Base-by-base conservation (phyloP, 305 asterid species). In the Caryopteris hybrid region DNA sequence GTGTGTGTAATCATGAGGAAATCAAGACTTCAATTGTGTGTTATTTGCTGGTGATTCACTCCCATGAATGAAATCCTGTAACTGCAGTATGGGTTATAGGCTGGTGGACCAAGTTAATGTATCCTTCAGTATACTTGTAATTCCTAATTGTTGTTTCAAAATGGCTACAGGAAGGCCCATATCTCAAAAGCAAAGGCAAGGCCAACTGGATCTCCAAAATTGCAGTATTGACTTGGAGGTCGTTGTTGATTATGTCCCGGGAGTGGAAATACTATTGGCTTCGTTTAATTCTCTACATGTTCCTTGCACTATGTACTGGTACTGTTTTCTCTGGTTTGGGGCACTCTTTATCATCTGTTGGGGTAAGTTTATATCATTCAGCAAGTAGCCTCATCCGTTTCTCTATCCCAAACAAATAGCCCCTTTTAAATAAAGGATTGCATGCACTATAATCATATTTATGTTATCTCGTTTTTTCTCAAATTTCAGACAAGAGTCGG, bases 231-330 rank as follows among this genome's bases (percentile, higher is more conserved):
- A 91, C 98, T 17, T 95, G 98, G 99, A 85, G 98, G 77, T 95
- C 99, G 12, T 73, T 91, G 78, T 73, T 91, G 84, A 86, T 95
- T 64, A 95, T 95, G 99, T 91, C 96, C n/a, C 88, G 99, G 80
- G 98, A 91, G 80, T 95, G 96, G 98, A 89, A 92, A 62, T 95
- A 88, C 74, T 95, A 95, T 71, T 95, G 99, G 99, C 95, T 95
- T 66, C 88, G 99, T 70, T 80, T 95, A 74, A 80, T 89, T 72
- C 80, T 91, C 22, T 85, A 84, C 82, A 82, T 85, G 89, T 85
- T 88, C 81, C 78, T 95, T 76, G 78, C 95, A 1, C 81, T 86
- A 60, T 86, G 95, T 68, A 76, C 91, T 33, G 93, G 96, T 51
- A 89, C 96, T 10, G 82, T 85, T 11, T 94, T 94, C 78, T 91